These are phyloP conservation scores for Hanseniaspora thailandica DNA, from an alignment of 805 yeast genomes.

Conservation along the genomic window DNA sequence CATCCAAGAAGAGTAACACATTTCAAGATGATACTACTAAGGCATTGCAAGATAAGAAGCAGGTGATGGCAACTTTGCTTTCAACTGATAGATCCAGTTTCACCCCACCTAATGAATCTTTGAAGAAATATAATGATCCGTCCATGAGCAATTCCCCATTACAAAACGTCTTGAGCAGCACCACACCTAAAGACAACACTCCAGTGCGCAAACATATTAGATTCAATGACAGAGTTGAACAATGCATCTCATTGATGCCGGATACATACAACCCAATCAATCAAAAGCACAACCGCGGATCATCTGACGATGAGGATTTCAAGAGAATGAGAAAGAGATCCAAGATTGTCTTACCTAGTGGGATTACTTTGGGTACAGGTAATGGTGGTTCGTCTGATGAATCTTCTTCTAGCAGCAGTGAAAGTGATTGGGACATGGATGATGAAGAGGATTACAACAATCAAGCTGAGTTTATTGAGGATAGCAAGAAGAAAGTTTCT, in stretches of 20 bases:
- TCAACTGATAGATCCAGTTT: constrained; percentile 4
- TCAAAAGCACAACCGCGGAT: constrained; percentile 17
- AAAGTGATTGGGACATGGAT: background rate
- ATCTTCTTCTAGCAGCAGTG: constrained; percentile 18
- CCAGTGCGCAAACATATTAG: constrained; percentile 57
- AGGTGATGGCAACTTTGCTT: constrained; percentile 6
- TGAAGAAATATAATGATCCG: background rate
- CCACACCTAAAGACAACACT: background rate
- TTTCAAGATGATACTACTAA: background rate
- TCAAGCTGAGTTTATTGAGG: constrained; percentile 2
- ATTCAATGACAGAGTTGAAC: constrained; percentile 88
- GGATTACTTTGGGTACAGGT: constrained; percentile 13
- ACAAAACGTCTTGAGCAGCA: background rate
- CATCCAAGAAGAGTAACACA: background rate
- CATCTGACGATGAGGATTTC: constrained; percentile 31
- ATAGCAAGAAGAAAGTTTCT: background rate
- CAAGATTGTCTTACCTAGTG: constrained; percentile 14
- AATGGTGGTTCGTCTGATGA: constrained; percentile 15
- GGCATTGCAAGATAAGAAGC: constrained; percentile 4
- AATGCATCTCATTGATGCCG: constrained; percentile 37
- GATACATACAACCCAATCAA: background rate
- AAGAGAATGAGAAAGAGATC: constrained; percentile 18
- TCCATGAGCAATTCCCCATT: background rate
- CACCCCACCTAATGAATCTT: background rate
- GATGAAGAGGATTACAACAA: constrained; percentile 16